These are phyloP conservation scores for Aspergillus amoenus DNA, from an alignment of 2,329 filamentous ascomycete genomes.

Conservation along the genomic window DNA sequence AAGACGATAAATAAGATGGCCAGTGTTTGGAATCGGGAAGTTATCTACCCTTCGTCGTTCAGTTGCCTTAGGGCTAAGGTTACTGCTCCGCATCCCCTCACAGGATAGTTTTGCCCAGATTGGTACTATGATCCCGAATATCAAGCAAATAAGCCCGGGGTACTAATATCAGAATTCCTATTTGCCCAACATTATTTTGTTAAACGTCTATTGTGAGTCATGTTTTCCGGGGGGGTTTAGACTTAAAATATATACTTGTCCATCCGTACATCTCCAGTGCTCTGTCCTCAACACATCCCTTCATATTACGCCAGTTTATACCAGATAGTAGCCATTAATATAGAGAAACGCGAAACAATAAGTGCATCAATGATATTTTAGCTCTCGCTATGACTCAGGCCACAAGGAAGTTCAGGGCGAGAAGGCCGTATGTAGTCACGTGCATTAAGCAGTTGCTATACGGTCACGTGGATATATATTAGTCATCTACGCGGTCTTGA, in stretches of 20 bases:
- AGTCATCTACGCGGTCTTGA: conserved; percentile 15
- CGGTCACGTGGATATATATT: conserved; percentile 8
- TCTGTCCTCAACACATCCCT: background rate
- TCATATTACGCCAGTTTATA: background rate
- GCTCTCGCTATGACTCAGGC: background rate
- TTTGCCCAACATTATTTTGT: no score
- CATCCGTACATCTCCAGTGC: background rate
- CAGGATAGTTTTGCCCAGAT: background rate
- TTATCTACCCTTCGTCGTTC: background rate
- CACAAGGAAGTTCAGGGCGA: background rate
- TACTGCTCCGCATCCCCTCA: background rate
- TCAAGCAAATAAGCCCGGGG: no score
- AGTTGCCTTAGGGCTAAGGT: background rate
- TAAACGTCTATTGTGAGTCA: no score
- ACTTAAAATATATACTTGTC: background rate
- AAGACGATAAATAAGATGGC: background rate
- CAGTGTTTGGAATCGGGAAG: background rate
- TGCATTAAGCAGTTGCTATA: background rate
- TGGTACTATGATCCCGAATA: background rate
- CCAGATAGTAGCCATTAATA: no score
- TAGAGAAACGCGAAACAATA: background rate
- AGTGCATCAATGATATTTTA: background rate
- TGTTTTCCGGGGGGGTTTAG: background rate
- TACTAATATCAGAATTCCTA: no score
- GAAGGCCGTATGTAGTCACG: background rate